Evolutionary conservation across 306 rosid genomes (phyloP).

Genomic region (Fagus sylvatica): DNA sequence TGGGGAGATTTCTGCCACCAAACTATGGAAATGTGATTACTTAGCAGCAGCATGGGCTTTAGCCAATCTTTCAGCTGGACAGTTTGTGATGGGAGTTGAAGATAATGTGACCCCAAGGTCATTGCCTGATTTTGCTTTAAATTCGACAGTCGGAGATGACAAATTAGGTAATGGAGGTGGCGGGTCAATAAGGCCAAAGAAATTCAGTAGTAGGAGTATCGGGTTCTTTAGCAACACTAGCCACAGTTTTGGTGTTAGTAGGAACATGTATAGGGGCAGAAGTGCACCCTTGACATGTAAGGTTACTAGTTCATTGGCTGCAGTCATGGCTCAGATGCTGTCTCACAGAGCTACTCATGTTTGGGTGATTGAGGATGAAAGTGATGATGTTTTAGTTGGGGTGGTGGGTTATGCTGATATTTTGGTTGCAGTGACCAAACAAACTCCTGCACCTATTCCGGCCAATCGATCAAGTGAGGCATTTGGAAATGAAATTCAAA

Average conservation of each 20-base stretch:
- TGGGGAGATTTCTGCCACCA: constrained; percentile 91
- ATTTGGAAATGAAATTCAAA: constrained; percentile 53
- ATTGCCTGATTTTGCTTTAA: constrained; percentile 36
- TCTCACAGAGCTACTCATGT: constrained; percentile 94
- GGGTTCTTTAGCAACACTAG: constrained; percentile 61
- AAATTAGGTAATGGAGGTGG: constrained; percentile 38
- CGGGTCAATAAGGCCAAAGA: constrained; percentile 45
- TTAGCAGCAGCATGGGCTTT: constrained; percentile 90
- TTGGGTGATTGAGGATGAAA: constrained; percentile 82
- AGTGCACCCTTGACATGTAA: constrained; percentile 89
- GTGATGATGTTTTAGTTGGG: constrained; percentile 78
- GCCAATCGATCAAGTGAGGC: constrained; percentile 50
- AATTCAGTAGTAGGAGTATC: constrained; percentile 82
- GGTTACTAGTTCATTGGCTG: constrained; percentile 88
- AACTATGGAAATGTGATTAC: constrained; percentile 94
- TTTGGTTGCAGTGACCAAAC: constrained; percentile 80
- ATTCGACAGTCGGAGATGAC: constrained; percentile 36
- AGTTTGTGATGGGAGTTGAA: constrained; percentile 98
- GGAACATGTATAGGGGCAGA: constrained; percentile 96
- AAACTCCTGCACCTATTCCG: constrained; percentile 42
- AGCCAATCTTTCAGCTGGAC: constrained; percentile 85
- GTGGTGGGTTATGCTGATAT: constrained; percentile 87
- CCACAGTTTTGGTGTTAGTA: constrained; percentile 51
- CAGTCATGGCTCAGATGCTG: constrained; percentile 99
- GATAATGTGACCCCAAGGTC: constrained; percentile 60